A percentile compares a stretch with the other conserved stretches of the same genome.
Evolutionary conservation across 2,329 filamentous ascomycete species (phyloP).

Genomic region (Aspergillus sp.): DNA sequence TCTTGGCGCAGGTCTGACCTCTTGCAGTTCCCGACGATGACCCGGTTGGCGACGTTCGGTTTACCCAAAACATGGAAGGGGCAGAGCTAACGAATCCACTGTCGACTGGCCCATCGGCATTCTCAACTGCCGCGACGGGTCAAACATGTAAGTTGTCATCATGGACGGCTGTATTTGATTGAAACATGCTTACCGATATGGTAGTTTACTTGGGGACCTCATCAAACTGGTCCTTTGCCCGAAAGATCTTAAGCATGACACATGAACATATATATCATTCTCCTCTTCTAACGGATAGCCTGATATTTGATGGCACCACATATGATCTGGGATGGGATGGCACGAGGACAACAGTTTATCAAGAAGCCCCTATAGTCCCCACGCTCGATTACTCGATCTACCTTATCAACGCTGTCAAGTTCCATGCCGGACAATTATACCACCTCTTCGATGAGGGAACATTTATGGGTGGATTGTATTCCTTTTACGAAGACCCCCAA

Average conservation of each 20-base stretch:
- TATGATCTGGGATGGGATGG: conserved; percentile 57
- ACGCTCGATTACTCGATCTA: conserved; percentile 54
- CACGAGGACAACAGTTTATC: conserved; percentile 27
- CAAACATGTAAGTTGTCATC: conserved; percentile 40
- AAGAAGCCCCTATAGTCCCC: conserved; percentile 42
- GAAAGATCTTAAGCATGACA: conserved; percentile 51
- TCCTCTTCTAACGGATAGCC: conserved; percentile 43
- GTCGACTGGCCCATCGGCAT: conserved; percentile 42
- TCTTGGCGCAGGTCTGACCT: background rate
- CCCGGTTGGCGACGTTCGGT: conserved; percentile 11
- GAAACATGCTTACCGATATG: background rate
- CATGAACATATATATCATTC: conserved; percentile 49
- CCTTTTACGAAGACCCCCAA: conserved; percentile 43
- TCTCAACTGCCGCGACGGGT: conserved; percentile 42
- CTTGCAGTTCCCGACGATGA: conserved; percentile 16
- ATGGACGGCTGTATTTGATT: background rate
- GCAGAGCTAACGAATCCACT: conserved; percentile 46
- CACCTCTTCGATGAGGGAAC: conserved; percentile 57
- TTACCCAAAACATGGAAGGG: conserved; percentile 25
- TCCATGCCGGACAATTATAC: conserved; percentile 56
- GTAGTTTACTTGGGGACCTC: conserved; percentile 56
- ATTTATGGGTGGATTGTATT: conserved; percentile 38
- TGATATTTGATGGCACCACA: conserved; percentile 53
- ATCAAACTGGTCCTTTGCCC: conserved; percentile 58
- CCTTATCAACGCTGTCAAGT: conserved; percentile 57